Base-by-base conservation (phyloP, 192 early-diverging fungal species). In the Phlyctochytrium planicorne region DNA sequence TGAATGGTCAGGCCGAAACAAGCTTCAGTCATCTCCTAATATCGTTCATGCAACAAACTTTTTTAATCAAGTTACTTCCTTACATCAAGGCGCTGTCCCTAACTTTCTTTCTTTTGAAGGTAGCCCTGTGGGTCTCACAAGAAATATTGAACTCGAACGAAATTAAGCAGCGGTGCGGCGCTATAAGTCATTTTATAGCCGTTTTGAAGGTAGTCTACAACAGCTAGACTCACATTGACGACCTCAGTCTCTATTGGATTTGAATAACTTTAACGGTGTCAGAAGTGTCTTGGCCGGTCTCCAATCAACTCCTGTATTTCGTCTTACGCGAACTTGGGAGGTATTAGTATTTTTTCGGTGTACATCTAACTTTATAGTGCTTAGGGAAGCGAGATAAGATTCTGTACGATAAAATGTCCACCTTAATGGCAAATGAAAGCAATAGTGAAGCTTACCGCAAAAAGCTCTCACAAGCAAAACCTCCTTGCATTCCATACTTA, bases 241-340 rank as follows among this genome's bases (percentile, higher is more conserved):
- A n/a, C 60, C 12, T 20, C 30, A 80, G 79, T 64, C 52, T 16
- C 79, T 59, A 24, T 30, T 69, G 17, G 75, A 79, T 17, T 62
- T 72, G n/a, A 74, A 74, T 50, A 74, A 81, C 53, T 81, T 72
- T 59, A 64, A 79, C 40, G 69, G 77, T 30, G 32, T 81, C 17
- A 52, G 74, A 40, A 75, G 69, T 37, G 63, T 81, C 10, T 59
- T 76, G 1, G 73, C 76, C 17, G 79, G 76, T 4, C 52, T 81
- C 55, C 79, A 81, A 57, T 68, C 73, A 16, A 74, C 76, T 23
- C 76, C 79, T 1, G 77, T 81, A 0, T 67, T 71, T 59, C 56
- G 79, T 27, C 63, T 81, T 37, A 62, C 67, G 27, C 59, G 69
- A 31, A 81, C 79, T 1, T 81, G 79, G 79, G 79, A 63, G 63